phyloP scores from a whole-genome alignment of 257 asterid species.

The Salvia miltiorrhiza region DNA sequence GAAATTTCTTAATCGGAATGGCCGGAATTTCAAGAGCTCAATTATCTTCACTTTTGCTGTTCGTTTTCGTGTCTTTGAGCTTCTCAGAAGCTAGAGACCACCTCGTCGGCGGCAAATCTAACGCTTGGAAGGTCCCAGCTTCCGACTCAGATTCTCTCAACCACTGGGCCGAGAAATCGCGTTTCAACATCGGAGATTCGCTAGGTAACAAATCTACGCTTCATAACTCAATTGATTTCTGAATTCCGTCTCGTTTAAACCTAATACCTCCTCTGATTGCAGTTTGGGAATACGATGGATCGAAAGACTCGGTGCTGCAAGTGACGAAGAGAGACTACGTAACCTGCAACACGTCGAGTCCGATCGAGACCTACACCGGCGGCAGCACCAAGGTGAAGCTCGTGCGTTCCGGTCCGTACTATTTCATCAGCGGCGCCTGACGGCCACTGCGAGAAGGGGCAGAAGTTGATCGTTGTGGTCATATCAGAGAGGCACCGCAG shows the following conservation, averaged over 20 bases:
- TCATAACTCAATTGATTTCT: not conserved
- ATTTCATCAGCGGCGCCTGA: slow-evolving; percentile 73
- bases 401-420: slow-evolving; percentile 60
- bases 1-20: slow-evolving; percentile 20
- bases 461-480: slow-evolving; percentile 68
- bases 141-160: slow-evolving; percentile 54
- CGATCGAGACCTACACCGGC: slow-evolving; percentile 48
- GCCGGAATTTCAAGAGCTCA: slow-evolving; percentile 23
- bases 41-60: slow-evolving; percentile 13
- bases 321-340: slow-evolving; percentile 59
- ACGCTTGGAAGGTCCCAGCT: slow-evolving; percentile 61
- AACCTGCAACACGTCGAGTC: slow-evolving; percentile 66
- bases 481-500: slow-evolving; percentile 50
- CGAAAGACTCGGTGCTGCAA: slow-evolving; percentile 58
- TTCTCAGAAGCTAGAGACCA: slow-evolving; percentile 55
- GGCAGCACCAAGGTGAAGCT: slow-evolving; percentile 54
- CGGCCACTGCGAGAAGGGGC: slow-evolving; percentile 67
- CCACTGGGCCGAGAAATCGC: slow-evolving; percentile 63
- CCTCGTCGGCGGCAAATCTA: slow-evolving; percentile 52
- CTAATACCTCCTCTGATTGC: slow-evolving; percentile 7
- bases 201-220: slow-evolving; percentile 37
- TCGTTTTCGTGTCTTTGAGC: slow-evolving; percentile 26
- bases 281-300: slow-evolving; percentile 57
- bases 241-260: too few relatives aligned
- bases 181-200: slow-evolving; percentile 66